phyloP scores from a whole-genome alignment of 768 basidiomycete species.

The Podaxis carcinomalis region DNA sequence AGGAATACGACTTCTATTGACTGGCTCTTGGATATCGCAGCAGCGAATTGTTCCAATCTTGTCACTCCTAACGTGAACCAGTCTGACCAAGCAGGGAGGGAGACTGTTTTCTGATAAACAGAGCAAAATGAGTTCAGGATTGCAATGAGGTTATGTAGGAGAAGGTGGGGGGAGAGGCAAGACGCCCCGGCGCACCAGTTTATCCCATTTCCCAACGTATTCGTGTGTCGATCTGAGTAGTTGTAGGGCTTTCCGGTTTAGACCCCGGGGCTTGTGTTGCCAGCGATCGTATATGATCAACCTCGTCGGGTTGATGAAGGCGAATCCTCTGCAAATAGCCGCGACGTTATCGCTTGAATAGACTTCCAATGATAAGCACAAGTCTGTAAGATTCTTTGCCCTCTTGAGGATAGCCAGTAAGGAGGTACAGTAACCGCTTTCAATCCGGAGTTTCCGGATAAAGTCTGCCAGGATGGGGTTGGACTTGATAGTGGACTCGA shows the following conservation, averaged over 20 bases:
- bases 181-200: not conserved
- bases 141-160: not conserved
- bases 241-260: not conserved
- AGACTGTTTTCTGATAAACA: not conserved
- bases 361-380: slow-evolving; percentile 2
- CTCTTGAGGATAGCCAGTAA: not conserved
- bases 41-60: not conserved
- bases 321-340: not conserved
- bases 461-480: slow-evolving; percentile 15
- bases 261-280: too few relatives aligned
- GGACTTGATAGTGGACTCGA: slow-evolving; percentile 14
- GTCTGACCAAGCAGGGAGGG: not conserved
- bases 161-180: not conserved
- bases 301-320: not conserved
- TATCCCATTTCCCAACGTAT: slow-evolving; percentile 2
- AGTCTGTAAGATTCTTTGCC: not conserved
- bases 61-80: not conserved
- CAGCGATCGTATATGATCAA: slow-evolving; percentile 1
- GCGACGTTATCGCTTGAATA: slow-evolving; percentile 6
- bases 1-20: not conserved
- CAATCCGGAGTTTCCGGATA: slow-evolving; percentile 20
- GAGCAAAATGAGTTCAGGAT: not conserved
- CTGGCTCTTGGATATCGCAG: not conserved
- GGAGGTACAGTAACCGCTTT: slow-evolving; percentile 17
- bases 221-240: not conserved